Percentiles rank a stretch among this genome's conserved stretches.
phyloP scores from a whole-genome alignment of 106 monocot genomes.

The Acorus gramineus region DNA sequence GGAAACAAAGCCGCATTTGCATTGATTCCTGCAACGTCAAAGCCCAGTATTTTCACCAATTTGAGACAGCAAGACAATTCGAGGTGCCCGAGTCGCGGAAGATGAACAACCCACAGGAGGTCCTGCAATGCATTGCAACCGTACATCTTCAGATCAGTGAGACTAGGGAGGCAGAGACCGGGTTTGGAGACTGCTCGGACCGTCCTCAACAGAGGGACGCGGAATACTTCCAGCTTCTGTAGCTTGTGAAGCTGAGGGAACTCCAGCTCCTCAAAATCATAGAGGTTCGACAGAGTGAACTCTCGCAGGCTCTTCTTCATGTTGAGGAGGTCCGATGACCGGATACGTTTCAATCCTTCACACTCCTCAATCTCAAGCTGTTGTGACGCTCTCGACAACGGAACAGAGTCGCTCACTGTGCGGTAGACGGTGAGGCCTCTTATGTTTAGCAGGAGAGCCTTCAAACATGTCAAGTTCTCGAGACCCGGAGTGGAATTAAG shows the following conservation, averaged over 20 bases:
- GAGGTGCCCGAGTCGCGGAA: conserved; percentile 1
- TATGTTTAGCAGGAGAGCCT: not conserved
- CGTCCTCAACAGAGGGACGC: too few relatives aligned
- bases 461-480: not conserved
- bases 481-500: not conserved
- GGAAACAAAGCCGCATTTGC: not conserved
- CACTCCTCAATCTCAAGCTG: not conserved
- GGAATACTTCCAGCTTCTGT: too few relatives aligned
- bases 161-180: not conserved
- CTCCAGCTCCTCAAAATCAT: too few relatives aligned
- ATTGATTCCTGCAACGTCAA: not conserved
- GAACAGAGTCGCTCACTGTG: not conserved
- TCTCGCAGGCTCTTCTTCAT: too few relatives aligned
- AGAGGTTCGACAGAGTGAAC: too few relatives aligned
- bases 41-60: not conserved
- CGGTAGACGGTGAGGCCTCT: not conserved
- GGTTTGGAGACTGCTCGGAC: not conserved
- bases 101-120: conserved; percentile 18
- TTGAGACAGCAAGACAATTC: not conserved
- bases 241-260: too few relatives aligned
- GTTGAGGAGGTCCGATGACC: too few relatives aligned
- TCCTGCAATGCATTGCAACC: conserved; percentile 6
- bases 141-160: not conserved
- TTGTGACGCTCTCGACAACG: not conserved
- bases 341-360: not conserved